phyloP scores from a whole-genome alignment of 1,284 basidiomycete genomes.

The Papiliotrema nemorosa region DNA sequence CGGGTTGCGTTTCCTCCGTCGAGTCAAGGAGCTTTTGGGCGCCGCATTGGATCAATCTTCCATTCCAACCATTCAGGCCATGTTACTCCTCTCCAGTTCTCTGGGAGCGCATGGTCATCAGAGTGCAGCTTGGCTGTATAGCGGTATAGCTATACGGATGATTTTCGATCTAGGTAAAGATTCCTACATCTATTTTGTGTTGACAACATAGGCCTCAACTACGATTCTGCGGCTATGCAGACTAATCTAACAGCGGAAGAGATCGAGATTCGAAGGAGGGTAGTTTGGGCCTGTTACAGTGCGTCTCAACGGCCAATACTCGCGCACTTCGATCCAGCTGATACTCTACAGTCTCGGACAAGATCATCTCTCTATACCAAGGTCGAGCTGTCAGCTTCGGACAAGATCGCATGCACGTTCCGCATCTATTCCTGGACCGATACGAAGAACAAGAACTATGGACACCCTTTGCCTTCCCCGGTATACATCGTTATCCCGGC shows the following conservation, averaged over 20 bases:
- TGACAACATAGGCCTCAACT: constrained; percentile 22
- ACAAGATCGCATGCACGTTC: constrained; percentile 26
- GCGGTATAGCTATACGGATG: constrained; percentile 35
- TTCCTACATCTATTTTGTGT: background rate
- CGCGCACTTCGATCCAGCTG: background rate
- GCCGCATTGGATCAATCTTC: constrained; percentile 30
- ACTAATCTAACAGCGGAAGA: constrained; percentile 22
- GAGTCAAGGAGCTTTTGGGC: constrained; percentile 31
- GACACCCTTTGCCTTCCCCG: constrained; percentile 31
- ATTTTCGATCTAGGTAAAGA: constrained; percentile 32
- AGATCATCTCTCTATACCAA: constrained; percentile 40
- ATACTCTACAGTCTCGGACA: constrained; percentile 27
- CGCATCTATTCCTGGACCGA: constrained; percentile 29
- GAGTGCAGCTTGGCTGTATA: constrained; percentile 34
- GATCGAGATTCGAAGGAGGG: constrained; percentile 30
- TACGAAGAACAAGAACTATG: constrained; percentile 40
- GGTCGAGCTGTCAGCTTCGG: constrained; percentile 31
- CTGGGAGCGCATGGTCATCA: constrained; percentile 32
- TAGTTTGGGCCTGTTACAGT: constrained; percentile 35
- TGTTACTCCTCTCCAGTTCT: constrained; percentile 34
- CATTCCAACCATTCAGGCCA: constrained; percentile 38
- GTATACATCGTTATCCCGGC: constrained; percentile 17
- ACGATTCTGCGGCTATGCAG: constrained; percentile 15
- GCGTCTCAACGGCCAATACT: constrained; percentile 4
- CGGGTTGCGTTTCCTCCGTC: constrained; percentile 28